phyloP scores from a whole-genome alignment of 75 land plant genomes.

The Isoetes taiwanensis region DNA sequence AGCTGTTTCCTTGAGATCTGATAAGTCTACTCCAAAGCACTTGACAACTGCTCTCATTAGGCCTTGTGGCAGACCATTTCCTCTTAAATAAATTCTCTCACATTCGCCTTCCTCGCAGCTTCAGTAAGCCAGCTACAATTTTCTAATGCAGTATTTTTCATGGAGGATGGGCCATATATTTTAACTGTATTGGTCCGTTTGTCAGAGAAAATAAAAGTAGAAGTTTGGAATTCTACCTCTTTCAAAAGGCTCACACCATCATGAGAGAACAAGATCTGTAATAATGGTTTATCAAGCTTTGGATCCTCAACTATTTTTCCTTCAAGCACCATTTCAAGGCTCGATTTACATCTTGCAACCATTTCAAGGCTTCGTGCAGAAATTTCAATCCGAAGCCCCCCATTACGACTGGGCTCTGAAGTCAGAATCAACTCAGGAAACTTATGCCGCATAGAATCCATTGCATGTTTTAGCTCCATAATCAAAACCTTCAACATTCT shows the following conservation, averaged over 20 bases:
- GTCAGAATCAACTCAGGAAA: background rate
- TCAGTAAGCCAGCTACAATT: constrained; percentile 25
- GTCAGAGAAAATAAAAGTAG: constrained; percentile 48
- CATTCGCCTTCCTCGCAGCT: constrained; percentile 34
- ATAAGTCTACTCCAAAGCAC: constrained; percentile 53
- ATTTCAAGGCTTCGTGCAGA: constrained; percentile 43
- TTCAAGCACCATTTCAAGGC: constrained; percentile 44
- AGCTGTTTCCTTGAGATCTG: constrained; percentile 39
- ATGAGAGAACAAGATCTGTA: constrained; percentile 36
- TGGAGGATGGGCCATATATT: constrained; percentile 38
- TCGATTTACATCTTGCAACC: constrained; percentile 48
- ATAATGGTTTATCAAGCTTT: constrained; percentile 20
- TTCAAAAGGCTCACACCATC: constrained; percentile 38
- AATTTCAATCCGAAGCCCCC: constrained; percentile 39
- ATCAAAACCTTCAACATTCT: constrained; percentile 36
- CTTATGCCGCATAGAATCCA: constrained; percentile 18
- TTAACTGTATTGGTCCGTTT: constrained; percentile 25
- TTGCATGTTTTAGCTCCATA: constrained; percentile 28
- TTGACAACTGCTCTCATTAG: constrained; percentile 52
- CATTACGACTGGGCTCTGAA: background rate
- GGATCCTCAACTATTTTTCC: constrained; percentile 38
- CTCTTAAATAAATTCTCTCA: constrained; percentile 43
- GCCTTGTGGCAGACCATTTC: constrained; percentile 28
- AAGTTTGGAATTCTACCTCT: constrained; percentile 34
- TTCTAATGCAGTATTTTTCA: constrained; percentile 22